phyloP scores from a whole-genome alignment of 805 yeast genomes.

The Lachancea kluyveri region DNA sequence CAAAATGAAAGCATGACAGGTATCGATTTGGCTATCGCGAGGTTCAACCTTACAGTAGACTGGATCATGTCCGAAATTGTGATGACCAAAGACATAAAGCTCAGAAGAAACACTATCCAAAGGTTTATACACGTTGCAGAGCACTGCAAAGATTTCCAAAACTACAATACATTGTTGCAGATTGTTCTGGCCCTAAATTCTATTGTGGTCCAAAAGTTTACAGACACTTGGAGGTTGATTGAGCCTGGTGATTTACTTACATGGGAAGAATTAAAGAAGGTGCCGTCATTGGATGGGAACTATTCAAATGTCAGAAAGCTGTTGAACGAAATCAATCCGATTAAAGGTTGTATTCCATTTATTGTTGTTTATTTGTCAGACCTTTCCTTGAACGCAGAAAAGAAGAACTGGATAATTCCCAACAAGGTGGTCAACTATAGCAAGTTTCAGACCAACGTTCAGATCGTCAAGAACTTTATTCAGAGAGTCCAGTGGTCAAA shows the following conservation, averaged over 20 bases:
- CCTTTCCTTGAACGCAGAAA: conserved; percentile 57
- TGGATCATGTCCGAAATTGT: conserved; percentile 90
- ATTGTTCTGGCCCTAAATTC: conserved; percentile 75
- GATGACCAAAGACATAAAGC: conserved; percentile 52
- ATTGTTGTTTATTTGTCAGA: conserved; percentile 83
- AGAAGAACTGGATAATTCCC: conserved; percentile 28
- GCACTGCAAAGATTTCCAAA: conserved; percentile 64
- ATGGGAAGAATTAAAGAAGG: conserved; percentile 59
- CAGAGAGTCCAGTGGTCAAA: conserved; percentile 83
- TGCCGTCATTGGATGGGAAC: conserved; percentile 71
- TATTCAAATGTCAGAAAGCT: conserved; percentile 55
- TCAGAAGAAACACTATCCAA: conserved; percentile 68
- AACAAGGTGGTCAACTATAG: conserved; percentile 61
- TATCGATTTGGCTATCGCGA: conserved; percentile 69
- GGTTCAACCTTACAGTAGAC: conserved; percentile 84
- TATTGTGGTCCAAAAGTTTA: conserved; percentile 49
- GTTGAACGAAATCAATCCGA: conserved; percentile 46
- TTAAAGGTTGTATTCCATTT: conserved; percentile 84
- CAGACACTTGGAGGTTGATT: conserved; percentile 67
- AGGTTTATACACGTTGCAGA: conserved; percentile 83
- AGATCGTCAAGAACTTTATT: conserved; percentile 67
- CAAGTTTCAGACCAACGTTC: conserved; percentile 69
- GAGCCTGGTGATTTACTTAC: conserved; percentile 66
- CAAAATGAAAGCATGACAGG: conserved; percentile 58
- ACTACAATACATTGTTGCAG: conserved; percentile 84